phyloP scores from a whole-genome alignment of 2,329 filamentous ascomycete species.

The Aureobasidium sp. region DNA sequence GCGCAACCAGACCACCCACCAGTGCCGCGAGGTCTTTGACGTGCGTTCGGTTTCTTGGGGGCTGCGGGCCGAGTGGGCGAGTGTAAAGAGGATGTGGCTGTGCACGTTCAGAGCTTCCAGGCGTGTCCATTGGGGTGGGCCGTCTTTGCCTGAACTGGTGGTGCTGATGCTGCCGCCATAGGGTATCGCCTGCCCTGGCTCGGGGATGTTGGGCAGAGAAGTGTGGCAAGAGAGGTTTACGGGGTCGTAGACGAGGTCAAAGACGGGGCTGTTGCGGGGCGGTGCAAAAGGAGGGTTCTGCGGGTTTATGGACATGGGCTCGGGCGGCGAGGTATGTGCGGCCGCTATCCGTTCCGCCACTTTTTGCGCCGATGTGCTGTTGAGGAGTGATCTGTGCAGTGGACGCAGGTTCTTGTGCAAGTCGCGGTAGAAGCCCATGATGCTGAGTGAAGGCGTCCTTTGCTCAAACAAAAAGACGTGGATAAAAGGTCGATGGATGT shows the following conservation, averaged over 20 bases:
- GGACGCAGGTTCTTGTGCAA: slow-evolving; percentile 47
- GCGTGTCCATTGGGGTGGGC: slow-evolving; percentile 41
- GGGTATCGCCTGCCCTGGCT: slow-evolving; percentile 39
- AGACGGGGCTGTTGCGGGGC: slow-evolving; percentile 41
- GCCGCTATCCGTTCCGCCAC: slow-evolving; percentile 37
- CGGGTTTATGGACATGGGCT: slow-evolving; percentile 26
- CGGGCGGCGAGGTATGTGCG: slow-evolving; percentile 27
- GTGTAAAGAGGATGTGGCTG: slow-evolving; percentile 51
- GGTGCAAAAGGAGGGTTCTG: slow-evolving; percentile 22
- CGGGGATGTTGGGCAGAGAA: slow-evolving; percentile 58
- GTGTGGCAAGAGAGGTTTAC: slow-evolving; percentile 51
- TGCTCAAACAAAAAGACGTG: slow-evolving; percentile 67
- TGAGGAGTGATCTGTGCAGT: slow-evolving; percentile 39
- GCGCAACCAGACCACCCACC: slow-evolving; percentile 62
- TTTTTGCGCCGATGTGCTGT: slow-evolving; percentile 35
- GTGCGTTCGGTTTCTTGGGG: slow-evolving; percentile 51
- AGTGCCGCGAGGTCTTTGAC: slow-evolving; percentile 56
- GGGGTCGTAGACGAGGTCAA: slow-evolving; percentile 56
- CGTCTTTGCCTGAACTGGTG: slow-evolving; percentile 18
- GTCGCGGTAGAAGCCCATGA: slow-evolving; percentile 40
- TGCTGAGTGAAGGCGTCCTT: slow-evolving; percentile 48
- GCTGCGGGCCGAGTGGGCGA: slow-evolving; percentile 43
- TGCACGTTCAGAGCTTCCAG: slow-evolving; percentile 57
- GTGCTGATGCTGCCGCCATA: slow-evolving; percentile 28
- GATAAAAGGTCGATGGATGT: slow-evolving; percentile 66